Conservation (phyloP, 2,329 filamentous ascomycete genomes). For the Monosporascus cannonballus region DNA sequence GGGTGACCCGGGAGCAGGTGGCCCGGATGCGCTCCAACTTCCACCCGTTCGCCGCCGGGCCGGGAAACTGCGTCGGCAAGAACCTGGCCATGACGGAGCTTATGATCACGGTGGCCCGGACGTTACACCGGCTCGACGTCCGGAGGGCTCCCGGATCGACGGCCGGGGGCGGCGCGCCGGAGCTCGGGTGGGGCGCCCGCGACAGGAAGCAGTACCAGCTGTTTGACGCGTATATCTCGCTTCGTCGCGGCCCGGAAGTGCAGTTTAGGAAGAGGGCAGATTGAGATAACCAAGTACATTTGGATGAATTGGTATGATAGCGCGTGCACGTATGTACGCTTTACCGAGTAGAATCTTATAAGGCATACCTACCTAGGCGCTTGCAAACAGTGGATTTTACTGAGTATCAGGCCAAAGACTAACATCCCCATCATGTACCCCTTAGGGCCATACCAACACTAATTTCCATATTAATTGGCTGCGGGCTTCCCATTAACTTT, state of each 20-base stretch:
- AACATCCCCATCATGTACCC: no score
- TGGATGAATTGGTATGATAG: no score
- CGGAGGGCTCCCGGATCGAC: slow-evolving; percentile 15
- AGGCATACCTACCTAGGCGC: no score
- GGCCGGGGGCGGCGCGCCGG: slow-evolving; percentile 9
- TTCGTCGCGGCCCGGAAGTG: slow-evolving; percentile 16
- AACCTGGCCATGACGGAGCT: slow-evolving; percentile 18
- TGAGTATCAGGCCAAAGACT: no score
- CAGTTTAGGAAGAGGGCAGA: slow-evolving; percentile 15
- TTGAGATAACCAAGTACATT: no score
- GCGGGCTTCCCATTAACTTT: no score
- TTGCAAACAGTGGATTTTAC: no score
- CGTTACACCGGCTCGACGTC: slow-evolving; percentile 15
- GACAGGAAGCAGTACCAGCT: slow-evolving; percentile 16
- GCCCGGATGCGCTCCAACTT: slow-evolving; percentile 4
- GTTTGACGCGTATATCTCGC: slow-evolving; percentile 16
- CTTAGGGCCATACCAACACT: no score
- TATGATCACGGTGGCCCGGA: slow-evolving; percentile 15
- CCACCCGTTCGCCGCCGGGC: slow-evolving; percentile 13
- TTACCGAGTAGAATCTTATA: no score
- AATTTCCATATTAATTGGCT: no score
- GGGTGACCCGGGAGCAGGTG: slow-evolving; percentile 8
- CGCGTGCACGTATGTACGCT: no score
- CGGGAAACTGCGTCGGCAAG: slow-evolving; percentile 12
- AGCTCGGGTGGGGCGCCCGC: slow-evolving; percentile 9